Conservation (phyloP, 169 alveolate species). For the Plasmodium relictum region DNA sequence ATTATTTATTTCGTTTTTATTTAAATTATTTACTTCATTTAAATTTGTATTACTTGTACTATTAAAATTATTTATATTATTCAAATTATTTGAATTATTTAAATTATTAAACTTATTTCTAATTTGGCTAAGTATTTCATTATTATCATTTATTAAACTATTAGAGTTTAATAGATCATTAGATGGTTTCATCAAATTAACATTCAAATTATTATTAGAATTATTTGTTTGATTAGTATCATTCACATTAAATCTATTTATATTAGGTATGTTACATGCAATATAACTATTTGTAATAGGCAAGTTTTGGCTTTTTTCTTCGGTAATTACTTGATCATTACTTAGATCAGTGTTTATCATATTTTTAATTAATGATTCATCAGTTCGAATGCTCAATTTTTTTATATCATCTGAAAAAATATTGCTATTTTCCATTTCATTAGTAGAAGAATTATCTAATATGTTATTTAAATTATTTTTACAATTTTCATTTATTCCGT, state of each 20-base stretch:
- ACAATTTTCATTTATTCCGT: conserved; percentile 18
- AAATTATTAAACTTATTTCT: not conserved
- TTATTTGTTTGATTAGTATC: not conserved
- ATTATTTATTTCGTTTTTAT: not conserved
- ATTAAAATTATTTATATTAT: not conserved
- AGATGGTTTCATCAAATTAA: not conserved
- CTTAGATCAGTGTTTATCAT: too few species aligned
- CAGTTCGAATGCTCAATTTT: not conserved
- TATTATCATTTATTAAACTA: too few species aligned
- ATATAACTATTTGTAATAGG: not conserved
- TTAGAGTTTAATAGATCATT: not conserved
- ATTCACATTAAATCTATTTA: not conserved
- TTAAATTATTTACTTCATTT: not conserved
- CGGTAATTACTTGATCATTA: too few species aligned
- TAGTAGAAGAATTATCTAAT: not conserved
- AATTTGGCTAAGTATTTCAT: not conserved
- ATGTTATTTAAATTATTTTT: not conserved
- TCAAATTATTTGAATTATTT: not conserved
- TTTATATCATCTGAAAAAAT: not conserved
- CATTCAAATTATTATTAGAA: not conserved
- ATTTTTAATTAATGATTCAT: not conserved
- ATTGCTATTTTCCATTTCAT: not conserved
- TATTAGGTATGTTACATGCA: not conserved
- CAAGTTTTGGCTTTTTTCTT: too few species aligned
- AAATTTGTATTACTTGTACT: not conserved